Evolutionary conservation across 2,329 filamentous ascomycete species (phyloP).

Genomic region (Tetracladium maxilliforme): DNA sequence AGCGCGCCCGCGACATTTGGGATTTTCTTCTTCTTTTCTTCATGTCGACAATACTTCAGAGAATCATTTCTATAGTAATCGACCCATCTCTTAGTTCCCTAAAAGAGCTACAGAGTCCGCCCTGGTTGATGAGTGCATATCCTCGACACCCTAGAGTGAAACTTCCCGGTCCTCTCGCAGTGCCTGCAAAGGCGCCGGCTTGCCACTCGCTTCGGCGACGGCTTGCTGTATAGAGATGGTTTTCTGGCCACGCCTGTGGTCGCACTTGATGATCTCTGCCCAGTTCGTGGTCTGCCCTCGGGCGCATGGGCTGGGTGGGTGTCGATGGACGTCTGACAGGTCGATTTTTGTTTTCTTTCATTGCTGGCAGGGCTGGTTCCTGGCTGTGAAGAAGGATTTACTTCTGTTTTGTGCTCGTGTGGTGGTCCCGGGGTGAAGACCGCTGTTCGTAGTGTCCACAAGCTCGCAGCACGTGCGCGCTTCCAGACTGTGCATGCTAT

Average conservation of each 20-base stretch:
- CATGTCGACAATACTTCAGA: too few species aligned
- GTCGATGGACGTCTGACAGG: conserved; percentile 85
- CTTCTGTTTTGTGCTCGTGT: conserved; percentile 6
- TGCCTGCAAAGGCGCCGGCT: conserved; percentile 47
- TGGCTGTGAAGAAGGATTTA: conserved; percentile 34
- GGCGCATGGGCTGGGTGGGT: conserved; percentile 67
- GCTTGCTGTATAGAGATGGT: conserved; percentile 63
- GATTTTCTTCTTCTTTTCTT: too few species aligned
- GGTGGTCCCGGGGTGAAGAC: too few species aligned
- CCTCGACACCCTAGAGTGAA: conserved; percentile 87
- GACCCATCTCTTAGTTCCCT: too few species aligned
- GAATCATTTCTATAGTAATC: too few species aligned
- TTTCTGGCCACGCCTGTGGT: too few species aligned
- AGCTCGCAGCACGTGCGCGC: too few species aligned
- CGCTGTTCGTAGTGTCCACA: too few species aligned
- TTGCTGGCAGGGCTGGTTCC: conserved; percentile 31
- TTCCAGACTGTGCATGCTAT: too few species aligned
- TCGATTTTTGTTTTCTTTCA: conserved; percentile 38
- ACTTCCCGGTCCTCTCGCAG: conserved; percentile 43
- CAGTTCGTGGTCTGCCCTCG: conserved; percentile 57
- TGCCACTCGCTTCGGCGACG: conserved; percentile 9
- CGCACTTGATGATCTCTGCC: conserved; percentile 97
- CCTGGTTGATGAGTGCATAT: too few species aligned
- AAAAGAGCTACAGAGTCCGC: too few species aligned
- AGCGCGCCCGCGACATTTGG: too few species aligned